Evolutionary conservation across 2,329 filamentous ascomycete genomes (phyloP).

Genomic region (Aspergillus spinulosporus): DNA sequence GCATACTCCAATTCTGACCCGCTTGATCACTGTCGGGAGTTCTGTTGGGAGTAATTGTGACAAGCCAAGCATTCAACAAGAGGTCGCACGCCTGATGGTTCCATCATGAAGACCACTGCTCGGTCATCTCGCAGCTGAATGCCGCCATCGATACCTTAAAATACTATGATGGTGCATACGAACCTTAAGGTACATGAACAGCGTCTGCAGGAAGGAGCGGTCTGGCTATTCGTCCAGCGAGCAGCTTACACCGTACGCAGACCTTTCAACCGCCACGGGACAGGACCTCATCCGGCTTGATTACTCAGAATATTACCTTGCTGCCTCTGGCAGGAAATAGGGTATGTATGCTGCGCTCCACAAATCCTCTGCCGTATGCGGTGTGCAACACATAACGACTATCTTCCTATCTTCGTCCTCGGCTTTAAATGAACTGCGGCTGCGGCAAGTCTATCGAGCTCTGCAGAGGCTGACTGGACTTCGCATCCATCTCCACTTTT

Average conservation of each 20-base stretch:
- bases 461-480: neutral
- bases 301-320: neutral
- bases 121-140: neutral
- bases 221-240: neutral
- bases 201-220: neutral
- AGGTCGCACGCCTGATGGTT: neutral
- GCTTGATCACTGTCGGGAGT: too few species aligned
- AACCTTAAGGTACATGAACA: neutral
- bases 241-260: conserved; percentile 1
- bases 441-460: conserved; percentile 2
- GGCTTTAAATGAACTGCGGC: neutral
- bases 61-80: neutral
- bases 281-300: neutral
- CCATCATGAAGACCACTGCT: neutral
- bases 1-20: too few species aligned
- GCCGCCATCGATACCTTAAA: neutral
- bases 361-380: neutral
- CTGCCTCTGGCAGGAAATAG: too few species aligned
- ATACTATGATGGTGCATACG: neutral
- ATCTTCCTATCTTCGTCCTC: neutral
- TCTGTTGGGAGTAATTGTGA: too few species aligned
- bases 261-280: neutral
- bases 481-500: conserved; percentile 14
- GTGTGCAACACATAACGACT: conserved; percentile 2
- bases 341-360: neutral